Percentiles rank a stretch among this genome's conserved stretches.
Evolutionary conservation across 78 protist genomes (phyloP).

Genomic region (Speleostelium caveatum): DNA sequence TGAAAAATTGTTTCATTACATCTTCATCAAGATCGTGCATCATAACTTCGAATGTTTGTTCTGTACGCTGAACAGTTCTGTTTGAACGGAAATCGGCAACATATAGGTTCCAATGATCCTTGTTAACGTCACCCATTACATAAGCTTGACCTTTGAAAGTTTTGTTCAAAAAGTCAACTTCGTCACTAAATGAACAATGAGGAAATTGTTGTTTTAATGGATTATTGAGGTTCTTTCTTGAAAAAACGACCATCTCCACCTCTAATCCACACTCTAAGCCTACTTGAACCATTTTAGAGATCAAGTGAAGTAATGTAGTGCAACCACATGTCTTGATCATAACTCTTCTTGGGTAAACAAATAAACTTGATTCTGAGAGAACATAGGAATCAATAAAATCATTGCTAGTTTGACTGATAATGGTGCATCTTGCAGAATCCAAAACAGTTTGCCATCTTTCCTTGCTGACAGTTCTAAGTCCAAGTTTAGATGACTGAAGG

Average conservation of each 20-base stretch:
- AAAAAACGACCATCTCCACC: conserved; percentile 81
- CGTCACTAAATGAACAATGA: conserved; percentile 86
- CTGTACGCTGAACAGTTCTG: conserved; percentile 20
- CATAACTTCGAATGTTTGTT: conserved; percentile 82
- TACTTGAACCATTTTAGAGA: conserved; percentile 76
- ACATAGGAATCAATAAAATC: conserved; percentile 87
- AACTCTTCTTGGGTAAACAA: conserved; percentile 83
- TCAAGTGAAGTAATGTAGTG: conserved; percentile 88
- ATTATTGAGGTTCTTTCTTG: conserved; percentile 87
- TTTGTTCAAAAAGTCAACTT: conserved; percentile 80
- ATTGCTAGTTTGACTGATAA: conserved; percentile 80
- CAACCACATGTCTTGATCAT: conserved; percentile 96
- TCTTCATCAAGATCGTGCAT: conserved; percentile 92
- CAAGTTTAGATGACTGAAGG: conserved; percentile 1
- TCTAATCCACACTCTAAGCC: conserved; percentile 58
- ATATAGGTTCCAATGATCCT: conserved; percentile 93
- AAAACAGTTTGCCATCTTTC: conserved; percentile 84
- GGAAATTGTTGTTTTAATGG: conserved; percentile 91
- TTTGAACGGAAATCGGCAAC: conserved; percentile 70
- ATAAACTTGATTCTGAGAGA: conserved; percentile 91
- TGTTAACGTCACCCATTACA: conserved; percentile 89
- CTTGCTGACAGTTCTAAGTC: conserved; percentile 65
- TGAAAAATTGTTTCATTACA: conserved; percentile 81
- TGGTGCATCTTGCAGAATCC: conserved; percentile 82
- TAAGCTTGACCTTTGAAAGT: conserved; percentile 80